Conservation (phyloP, 2,329 filamentous ascomycete species). For the Pestalotiopsis sp. region DNA sequence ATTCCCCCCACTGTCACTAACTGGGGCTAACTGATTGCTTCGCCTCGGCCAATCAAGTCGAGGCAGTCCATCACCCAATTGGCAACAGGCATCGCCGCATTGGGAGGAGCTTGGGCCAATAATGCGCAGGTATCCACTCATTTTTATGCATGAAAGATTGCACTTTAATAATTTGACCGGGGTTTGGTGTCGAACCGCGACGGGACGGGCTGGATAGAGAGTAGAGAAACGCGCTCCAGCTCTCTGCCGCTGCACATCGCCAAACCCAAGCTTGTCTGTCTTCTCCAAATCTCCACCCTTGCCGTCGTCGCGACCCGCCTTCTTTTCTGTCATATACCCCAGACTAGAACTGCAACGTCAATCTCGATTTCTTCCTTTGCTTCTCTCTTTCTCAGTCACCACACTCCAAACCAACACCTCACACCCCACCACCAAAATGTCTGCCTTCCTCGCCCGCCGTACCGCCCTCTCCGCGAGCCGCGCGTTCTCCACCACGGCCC, state of each 20-base stretch:
- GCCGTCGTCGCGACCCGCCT: not conserved
- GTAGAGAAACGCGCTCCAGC: not conserved
- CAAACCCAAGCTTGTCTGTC: not conserved
- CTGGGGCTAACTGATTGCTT: not conserved
- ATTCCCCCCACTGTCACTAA: too few species aligned
- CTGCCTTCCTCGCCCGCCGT: slow-evolving; percentile 56
- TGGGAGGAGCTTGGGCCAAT: slow-evolving; percentile 8
- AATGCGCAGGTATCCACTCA: not conserved
- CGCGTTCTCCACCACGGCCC: slow-evolving; percentile 75
- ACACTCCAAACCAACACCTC: not conserved
- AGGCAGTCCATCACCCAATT: not conserved
- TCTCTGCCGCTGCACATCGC: not conserved
- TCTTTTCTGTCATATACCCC: not conserved
- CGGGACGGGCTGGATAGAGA: too few species aligned
- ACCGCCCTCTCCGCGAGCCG: slow-evolving; percentile 57
- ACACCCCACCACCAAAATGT: slow-evolving; percentile 34
- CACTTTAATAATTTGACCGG: not conserved
- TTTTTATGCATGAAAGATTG: not conserved
- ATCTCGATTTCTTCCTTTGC: not conserved
- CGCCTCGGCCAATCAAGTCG: not conserved
- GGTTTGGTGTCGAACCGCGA: not conserved
- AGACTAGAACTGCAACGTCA: not conserved
- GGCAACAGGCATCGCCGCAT: not conserved
- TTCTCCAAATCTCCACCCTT: not conserved
- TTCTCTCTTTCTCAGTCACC: not conserved